Evolutionary conservation across 2,329 filamentous ascomycete genomes (phyloP).

Genomic region (Clarireedia monteithiana): DNA sequence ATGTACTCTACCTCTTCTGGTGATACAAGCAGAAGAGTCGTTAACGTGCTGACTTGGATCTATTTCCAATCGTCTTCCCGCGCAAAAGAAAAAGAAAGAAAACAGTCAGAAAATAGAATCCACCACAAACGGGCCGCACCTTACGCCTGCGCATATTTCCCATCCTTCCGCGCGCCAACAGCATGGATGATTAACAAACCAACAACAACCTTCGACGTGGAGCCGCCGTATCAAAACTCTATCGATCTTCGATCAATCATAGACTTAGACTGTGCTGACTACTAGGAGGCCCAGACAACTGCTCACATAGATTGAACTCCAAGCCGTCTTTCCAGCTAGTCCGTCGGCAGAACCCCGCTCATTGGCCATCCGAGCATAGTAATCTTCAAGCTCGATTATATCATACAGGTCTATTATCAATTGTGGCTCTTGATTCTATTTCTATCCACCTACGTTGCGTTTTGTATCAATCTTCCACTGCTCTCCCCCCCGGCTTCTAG

Average conservation of each 20-base stretch:
- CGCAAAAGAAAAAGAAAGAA: not conserved
- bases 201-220: not conserved
- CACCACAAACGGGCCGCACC: not conserved
- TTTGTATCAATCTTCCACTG: no score
- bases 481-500: no score
- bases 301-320: not conserved
- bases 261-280: no score
- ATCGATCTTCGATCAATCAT: not conserved
- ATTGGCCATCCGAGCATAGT: no score
- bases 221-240: not conserved
- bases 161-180: constrained; percentile 6
- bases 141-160: constrained; percentile 1
- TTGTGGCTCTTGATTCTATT: no score
- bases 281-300: not conserved
- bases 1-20: no score
- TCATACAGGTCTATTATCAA: no score
- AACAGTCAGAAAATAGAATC: constrained; percentile 5
- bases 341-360: no score
- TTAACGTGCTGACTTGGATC: constrained; percentile 1
- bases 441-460: no score
- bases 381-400: no score
- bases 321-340: no score
- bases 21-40: not conserved
- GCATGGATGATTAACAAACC: not conserved
- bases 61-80: not conserved